These are phyloP conservation scores for Stephania japonica DNA, from an alignment of 164 flowering plant genomes.

Conservation along the genomic window DNA sequence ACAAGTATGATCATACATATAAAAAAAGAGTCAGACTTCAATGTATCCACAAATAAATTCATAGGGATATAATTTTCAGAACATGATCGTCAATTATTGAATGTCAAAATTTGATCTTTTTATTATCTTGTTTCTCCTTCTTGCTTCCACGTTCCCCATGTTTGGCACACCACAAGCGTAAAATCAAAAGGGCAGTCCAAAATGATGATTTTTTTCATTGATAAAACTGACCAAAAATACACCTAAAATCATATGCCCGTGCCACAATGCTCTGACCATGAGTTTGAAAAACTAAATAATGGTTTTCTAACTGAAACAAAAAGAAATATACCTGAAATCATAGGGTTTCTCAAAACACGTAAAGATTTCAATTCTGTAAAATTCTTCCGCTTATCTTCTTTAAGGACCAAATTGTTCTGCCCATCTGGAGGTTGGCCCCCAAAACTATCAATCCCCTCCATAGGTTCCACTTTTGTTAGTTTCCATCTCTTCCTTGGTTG, in stretches of 20 bases:
- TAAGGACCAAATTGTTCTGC: constrained; percentile 12
- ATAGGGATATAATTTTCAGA: too few relatives aligned
- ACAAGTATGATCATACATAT: background rate
- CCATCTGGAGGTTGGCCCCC: constrained; percentile 20
- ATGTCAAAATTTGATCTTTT: too few relatives aligned
- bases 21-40: too few relatives aligned
- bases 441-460: constrained; percentile 18
- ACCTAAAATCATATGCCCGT: too few relatives aligned
- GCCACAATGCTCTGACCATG: background rate
- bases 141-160: too few relatives aligned
- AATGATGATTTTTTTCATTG: too few relatives aligned
- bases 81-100: too few relatives aligned
- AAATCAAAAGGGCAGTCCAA: too few relatives aligned
- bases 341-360: constrained; percentile 20
- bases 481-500: constrained; percentile 37
- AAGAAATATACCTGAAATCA: constrained; percentile 25
- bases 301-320: background rate
- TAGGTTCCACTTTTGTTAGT: constrained; percentile 20
- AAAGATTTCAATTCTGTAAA: constrained; percentile 24
- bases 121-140: too few relatives aligned
- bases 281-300: background rate
- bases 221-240: too few relatives aligned
- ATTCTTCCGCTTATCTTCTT: constrained; percentile 24
- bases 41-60: too few relatives aligned
- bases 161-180: too few relatives aligned